Conservation (phyloP, 768 basidiomycete species). For the Suillus ampliporus region DNA sequence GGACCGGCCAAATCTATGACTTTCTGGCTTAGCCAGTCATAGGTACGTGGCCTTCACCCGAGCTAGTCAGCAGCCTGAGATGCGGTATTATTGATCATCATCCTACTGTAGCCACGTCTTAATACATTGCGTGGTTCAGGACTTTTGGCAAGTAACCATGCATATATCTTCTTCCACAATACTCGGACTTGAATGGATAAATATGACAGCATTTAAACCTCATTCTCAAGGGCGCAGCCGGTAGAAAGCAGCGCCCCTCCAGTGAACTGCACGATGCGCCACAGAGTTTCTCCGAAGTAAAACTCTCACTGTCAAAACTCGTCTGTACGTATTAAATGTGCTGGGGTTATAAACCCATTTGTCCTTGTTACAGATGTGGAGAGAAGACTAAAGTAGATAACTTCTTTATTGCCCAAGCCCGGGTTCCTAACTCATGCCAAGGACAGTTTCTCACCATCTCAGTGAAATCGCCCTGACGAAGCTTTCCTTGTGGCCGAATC, state of each 20-base stretch:
- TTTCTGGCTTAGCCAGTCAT: too few relatives aligned
- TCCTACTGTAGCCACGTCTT: too few relatives aligned
- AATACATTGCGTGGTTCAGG: background rate
- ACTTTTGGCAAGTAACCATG: background rate
- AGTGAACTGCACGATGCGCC: background rate
- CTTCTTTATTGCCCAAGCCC: background rate
- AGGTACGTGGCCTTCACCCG: too few relatives aligned
- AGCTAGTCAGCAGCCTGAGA: too few relatives aligned
- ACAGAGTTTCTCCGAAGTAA: background rate
- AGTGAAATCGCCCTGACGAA: background rate
- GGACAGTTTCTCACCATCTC: constrained; percentile 13
- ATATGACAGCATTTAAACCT: background rate
- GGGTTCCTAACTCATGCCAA: background rate
- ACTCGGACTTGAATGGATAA: background rate
- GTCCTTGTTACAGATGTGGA: background rate
- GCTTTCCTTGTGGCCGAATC: background rate
- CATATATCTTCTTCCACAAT: background rate
- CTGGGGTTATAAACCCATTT: background rate
- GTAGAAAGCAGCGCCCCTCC: background rate
- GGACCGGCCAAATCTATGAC: too few relatives aligned
- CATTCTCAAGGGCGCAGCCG: background rate
- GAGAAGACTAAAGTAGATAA: background rate
- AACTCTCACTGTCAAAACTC: background rate
- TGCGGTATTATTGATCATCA: too few relatives aligned
- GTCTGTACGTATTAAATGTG: background rate